These are phyloP conservation scores for Triticum timopheevii DNA, from an alignment of 176 grass and related monocot genomes.

Conservation along the genomic window DNA sequence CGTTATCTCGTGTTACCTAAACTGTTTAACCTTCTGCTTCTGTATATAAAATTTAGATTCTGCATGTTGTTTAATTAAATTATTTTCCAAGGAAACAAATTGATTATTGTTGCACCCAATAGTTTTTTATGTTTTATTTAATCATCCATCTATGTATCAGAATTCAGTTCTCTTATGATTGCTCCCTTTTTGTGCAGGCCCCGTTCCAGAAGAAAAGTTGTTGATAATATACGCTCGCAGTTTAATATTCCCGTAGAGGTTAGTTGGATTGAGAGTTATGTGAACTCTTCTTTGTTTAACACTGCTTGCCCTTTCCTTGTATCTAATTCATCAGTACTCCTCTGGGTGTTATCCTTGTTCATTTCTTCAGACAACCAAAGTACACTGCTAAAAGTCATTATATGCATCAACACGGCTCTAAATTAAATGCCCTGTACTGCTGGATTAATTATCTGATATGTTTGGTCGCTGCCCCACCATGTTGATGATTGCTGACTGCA, in stretches of 20 bases:
- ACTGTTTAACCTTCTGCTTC: neutral
- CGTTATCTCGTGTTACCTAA: constrained; percentile 12
- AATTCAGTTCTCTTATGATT: constrained; percentile 17
- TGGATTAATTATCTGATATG: neutral
- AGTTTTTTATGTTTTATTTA: constrained; percentile 1
- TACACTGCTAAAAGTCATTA: neutral
- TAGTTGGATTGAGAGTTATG: constrained; percentile 12
- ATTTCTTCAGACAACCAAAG: neutral
- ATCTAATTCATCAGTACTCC: neutral
- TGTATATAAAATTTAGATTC: neutral
- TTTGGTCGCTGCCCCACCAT: neutral
- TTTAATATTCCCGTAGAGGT: constrained; percentile 69
- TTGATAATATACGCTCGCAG: constrained; percentile 61
- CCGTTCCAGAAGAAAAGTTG: constrained; percentile 55
- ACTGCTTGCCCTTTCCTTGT: neutral
- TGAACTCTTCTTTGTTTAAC: neutral
- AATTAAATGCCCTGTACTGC: neutral
- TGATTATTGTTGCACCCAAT: neutral
- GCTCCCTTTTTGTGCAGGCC: constrained; percentile 40
- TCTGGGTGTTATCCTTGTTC: neutral
- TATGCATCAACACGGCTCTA: neutral
- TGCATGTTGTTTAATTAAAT: neutral
- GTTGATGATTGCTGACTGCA: neutral
- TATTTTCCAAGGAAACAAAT: constrained; percentile 1
- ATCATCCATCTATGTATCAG: neutral